A percentile compares a stretch with the other conserved stretches of the same genome.
phyloP scores from a whole-genome alignment of 768 basidiomycete genomes.

The Agaricus sinodeliciosus region DNA sequence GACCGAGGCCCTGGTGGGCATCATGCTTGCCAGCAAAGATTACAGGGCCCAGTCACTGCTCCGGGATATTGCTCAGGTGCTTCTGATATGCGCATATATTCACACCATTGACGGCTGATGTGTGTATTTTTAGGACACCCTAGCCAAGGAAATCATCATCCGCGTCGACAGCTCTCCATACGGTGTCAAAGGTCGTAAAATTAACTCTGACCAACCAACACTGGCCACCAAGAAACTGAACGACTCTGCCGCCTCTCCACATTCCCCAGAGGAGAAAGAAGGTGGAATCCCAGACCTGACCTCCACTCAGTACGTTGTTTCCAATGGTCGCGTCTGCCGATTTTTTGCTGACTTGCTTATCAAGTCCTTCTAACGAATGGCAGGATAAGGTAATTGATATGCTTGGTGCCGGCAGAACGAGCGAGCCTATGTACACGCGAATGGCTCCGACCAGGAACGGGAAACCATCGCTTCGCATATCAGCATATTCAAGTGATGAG shows the following conservation, averaged over 20 bases:
- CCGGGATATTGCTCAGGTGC: conserved; percentile 44
- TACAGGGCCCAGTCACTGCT: conserved; percentile 37
- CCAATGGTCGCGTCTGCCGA: not conserved
- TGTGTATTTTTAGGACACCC: conserved; percentile 47
- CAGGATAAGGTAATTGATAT: conserved; percentile 58
- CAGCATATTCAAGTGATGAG: conserved; percentile 21
- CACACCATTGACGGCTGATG: conserved; percentile 5
- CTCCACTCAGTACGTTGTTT: conserved; percentile 55
- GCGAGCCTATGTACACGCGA: conserved; percentile 4
- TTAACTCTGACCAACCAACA: conserved; percentile 22
- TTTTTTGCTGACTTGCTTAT: not conserved
- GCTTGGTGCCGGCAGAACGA: conserved; percentile 23
- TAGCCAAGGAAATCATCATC: conserved; percentile 74
- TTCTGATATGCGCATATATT: conserved; percentile 14
- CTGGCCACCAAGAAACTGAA: conserved; percentile 15
- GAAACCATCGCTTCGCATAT: conserved; percentile 1
- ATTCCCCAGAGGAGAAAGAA: conserved; percentile 16
- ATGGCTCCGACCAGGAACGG: not conserved
- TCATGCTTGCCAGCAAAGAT: conserved; percentile 53
- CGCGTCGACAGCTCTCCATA: conserved; percentile 80
- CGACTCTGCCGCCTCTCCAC: conserved; percentile 17
- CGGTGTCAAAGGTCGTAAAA: conserved; percentile 64
- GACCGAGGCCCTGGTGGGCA: conserved; percentile 83
- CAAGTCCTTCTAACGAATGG: conserved; percentile 78
- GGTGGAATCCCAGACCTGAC: conserved; percentile 32